phyloP scores from a whole-genome alignment of 495 filamentous ascomycete species.

The Neurospora cerealis region DNA sequence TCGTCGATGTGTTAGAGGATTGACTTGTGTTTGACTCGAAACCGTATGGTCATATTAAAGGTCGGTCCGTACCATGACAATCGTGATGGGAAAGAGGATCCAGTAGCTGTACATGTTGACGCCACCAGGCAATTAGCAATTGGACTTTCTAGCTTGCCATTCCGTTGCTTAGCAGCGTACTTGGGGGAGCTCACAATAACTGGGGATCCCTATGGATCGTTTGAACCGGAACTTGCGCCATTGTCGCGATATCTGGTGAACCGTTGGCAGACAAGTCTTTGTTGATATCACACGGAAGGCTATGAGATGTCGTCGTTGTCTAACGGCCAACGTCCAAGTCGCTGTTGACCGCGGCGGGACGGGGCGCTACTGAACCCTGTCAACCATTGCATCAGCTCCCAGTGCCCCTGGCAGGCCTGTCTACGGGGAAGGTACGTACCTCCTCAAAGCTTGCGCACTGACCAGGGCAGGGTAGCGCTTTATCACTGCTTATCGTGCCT shows the following conservation, averaged over 20 bases:
- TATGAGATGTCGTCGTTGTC: slow-evolving; percentile 2
- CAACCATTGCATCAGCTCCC: not conserved
- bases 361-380: slow-evolving; percentile 3
- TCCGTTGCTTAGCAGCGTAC: not conserved
- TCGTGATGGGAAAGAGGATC: slow-evolving; percentile 93
- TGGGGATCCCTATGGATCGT: slow-evolving; percentile 98
- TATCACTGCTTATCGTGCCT: not conserved
- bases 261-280: not conserved
- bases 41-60: not conserved
- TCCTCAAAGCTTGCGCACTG: not conserved
- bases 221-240: slow-evolving; percentile 83
- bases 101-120: slow-evolving; percentile 62
- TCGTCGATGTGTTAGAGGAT: not conserved
- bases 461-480: not conserved
- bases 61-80: slow-evolving; percentile 70
- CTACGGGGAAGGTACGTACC: not conserved
- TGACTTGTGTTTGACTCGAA: not conserved
- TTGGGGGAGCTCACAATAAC: slow-evolving; percentile 59
- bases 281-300: not conserved
- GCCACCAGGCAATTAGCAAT: not conserved
- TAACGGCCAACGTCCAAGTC: not conserved
- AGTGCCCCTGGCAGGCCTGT: not conserved
- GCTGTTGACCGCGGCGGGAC: not conserved
- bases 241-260: slow-evolving; percentile 27
- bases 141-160: not conserved